Conservation (phyloP, 2,329 filamentous ascomycete genomes). For the Ophiostoma novo-ulmi region DNA sequence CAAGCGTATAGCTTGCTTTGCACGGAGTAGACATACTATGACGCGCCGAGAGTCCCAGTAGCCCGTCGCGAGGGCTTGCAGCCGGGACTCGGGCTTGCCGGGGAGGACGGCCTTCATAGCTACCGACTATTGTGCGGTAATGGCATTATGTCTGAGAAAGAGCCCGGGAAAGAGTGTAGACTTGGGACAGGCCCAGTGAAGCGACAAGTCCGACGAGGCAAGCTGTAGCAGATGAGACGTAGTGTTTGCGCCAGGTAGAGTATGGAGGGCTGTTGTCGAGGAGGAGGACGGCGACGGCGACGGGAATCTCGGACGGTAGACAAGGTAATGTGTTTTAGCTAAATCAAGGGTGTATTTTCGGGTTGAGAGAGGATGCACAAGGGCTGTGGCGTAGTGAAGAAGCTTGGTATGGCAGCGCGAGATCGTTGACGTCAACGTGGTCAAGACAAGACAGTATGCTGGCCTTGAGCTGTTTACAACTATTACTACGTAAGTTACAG, state of each 20-base stretch:
- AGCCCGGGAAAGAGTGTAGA: neutral
- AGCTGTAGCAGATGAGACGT: neutral
- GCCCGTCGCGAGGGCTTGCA: constrained; percentile 45
- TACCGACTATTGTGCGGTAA: constrained; percentile 26
- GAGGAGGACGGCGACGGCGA: neutral
- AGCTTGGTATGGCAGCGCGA: neutral
- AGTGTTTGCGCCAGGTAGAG: neutral
- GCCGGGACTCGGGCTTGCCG: constrained; percentile 44
- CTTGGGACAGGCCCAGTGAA: neutral
- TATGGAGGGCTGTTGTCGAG: neutral
- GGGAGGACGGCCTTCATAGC: constrained; percentile 46
- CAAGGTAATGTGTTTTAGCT: neutral
- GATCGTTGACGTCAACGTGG: constrained; percentile 1
- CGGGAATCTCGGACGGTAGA: neutral
- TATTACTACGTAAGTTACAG: neutral
- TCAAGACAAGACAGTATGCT: neutral
- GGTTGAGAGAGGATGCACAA: neutral
- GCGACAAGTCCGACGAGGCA: neutral
- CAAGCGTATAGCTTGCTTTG: neutral
- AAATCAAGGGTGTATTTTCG: neutral
- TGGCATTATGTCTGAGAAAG: constrained; percentile 25
- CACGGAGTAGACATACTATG: constrained; percentile 31
- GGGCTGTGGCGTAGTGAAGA: neutral
- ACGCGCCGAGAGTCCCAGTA: constrained; percentile 40
- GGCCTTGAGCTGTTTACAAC: neutral